Conservation (phyloP, 2,329 filamentous ascomycete genomes). For the Nemania sp. region DNA sequence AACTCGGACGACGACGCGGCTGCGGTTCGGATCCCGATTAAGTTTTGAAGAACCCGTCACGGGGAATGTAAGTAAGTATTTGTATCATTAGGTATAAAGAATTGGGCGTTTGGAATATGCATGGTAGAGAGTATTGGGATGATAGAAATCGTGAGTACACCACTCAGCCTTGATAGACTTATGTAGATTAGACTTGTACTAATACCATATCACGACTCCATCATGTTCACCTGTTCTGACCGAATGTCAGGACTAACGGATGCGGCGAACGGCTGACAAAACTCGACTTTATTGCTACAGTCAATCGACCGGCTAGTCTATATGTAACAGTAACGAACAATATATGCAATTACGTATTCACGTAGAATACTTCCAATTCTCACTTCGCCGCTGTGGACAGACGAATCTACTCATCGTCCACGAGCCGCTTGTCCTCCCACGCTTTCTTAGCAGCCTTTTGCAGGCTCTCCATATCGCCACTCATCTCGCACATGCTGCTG, state of each 20-base stretch:
- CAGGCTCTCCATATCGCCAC: slow-evolving; percentile 58
- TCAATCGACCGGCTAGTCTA: neutral
- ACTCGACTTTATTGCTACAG: neutral
- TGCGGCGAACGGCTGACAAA: too few relatives aligned
- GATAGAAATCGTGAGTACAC: too few relatives aligned
- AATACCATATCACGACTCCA: too few relatives aligned
- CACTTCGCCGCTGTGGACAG: neutral
- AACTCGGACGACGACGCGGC: slow-evolving; percentile 9
- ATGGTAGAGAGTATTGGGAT: too few relatives aligned
- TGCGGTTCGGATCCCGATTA: slow-evolving; percentile 27
- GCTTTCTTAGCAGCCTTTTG: slow-evolving; percentile 59
- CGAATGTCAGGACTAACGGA: too few relatives aligned
- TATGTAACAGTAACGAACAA: slow-evolving; percentile 14
- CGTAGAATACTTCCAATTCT: neutral
- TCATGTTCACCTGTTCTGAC: too few relatives aligned
- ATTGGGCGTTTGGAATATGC: neutral
- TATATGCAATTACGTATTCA: too few relatives aligned
- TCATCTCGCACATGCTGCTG: slow-evolving; percentile 66
- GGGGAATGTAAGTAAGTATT: neutral
- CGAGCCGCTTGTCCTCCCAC: slow-evolving; percentile 45
- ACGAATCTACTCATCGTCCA: slow-evolving; percentile 43
- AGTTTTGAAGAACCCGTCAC: slow-evolving; percentile 12
- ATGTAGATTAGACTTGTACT: too few relatives aligned
- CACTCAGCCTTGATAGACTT: too few relatives aligned
- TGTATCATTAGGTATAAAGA: neutral